These are phyloP conservation scores for Chaetothyriales sp. DNA, from an alignment of 2,329 filamentous ascomycete species.

Conservation along the genomic window DNA sequence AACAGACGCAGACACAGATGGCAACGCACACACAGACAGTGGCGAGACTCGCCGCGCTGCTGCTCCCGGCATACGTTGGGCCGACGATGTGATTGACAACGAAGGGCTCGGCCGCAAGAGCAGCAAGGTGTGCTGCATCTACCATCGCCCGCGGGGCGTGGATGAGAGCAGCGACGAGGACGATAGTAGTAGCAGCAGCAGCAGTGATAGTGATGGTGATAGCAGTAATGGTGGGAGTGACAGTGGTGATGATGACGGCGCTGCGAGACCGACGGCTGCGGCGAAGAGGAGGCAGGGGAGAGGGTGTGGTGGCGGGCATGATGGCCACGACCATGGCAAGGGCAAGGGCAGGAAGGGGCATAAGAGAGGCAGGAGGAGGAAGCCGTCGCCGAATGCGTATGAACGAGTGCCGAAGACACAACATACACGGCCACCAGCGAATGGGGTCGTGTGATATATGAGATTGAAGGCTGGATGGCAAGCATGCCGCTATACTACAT, in stretches of 20 bases:
- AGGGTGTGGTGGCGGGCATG: constrained; percentile 11
- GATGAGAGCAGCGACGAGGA: constrained; percentile 60
- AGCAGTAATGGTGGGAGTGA: constrained; percentile 17
- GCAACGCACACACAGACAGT: background rate
- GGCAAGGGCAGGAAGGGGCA: constrained; percentile 18
- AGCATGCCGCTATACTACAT: too few species aligned
- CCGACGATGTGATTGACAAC: constrained; percentile 84
- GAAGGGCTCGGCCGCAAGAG: constrained; percentile 87
- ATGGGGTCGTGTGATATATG: background rate
- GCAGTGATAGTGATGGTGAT: constrained; percentile 22
- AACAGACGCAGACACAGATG: background rate
- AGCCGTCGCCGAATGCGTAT: constrained; percentile 32
- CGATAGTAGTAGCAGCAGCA: constrained; percentile 30
- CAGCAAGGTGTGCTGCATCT: constrained; percentile 99
- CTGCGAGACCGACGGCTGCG: constrained; percentile 13
- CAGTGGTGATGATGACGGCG: constrained; percentile 16
- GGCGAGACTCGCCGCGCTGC: background rate
- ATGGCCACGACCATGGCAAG: constrained; percentile 16
- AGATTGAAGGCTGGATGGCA: background rate
- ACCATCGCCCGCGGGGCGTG: constrained; percentile 67
- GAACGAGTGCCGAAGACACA: constrained; percentile 28
- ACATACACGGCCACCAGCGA: too few species aligned
- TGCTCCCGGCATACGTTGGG: constrained; percentile 78
- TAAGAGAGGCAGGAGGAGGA: constrained; percentile 14
- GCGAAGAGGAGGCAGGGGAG: constrained; percentile 5